Evolutionary conservation across 768 basidiomycete genomes (phyloP), one percentile per base, ranked within the genome.

Genomic region (Dendrothele bispora): DNA sequence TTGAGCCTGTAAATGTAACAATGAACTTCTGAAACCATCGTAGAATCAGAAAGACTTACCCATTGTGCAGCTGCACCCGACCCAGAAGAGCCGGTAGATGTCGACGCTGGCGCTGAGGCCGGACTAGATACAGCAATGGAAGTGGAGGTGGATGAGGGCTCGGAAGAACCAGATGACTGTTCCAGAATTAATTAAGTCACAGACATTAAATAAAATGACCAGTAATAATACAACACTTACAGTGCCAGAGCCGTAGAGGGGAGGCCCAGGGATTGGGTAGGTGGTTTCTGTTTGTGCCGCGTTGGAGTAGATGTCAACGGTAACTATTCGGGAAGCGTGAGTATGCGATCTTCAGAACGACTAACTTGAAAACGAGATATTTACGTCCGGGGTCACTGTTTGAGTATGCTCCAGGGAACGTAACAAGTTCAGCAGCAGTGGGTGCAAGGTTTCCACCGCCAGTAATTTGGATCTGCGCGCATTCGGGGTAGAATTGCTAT

Each of bases 401-500:
- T 29, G 63, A 68, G 58, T 77, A 77, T 5, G 58, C 75, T 21
- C 73, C 75, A 18, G 75, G 75, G 69, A 75, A 74, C 4, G 65
- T 60, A 18, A 77, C 73, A 34, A 78, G 77, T 52, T 81, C 69
- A 29, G 64, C 65, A 17, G 67, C 46, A 5, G 70, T 68, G 0
- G 75, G 75, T 2, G 68, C 67, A 8, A 64, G 53, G 48, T 53
- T 64, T 6, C 75, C 75, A 21, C 73, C 71, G 25, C 68, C 69
- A 22, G 68, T 70, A 49, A 77, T 74, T 20, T 55, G 45, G 24
- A 75, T 61, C 52, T 77, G 74, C 10, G 74, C 74, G 45, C 74
- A 75, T 56, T 84, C 80, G 1, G 85, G 83, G 59, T 89, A 89
- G 63, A 88, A 80, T 75, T 89, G 82, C 63, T 81, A n/a, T 8